Evolutionary conservation across 1,139 yeast species (phyloP).

Genomic region (Geotrichum aggregatum): DNA sequence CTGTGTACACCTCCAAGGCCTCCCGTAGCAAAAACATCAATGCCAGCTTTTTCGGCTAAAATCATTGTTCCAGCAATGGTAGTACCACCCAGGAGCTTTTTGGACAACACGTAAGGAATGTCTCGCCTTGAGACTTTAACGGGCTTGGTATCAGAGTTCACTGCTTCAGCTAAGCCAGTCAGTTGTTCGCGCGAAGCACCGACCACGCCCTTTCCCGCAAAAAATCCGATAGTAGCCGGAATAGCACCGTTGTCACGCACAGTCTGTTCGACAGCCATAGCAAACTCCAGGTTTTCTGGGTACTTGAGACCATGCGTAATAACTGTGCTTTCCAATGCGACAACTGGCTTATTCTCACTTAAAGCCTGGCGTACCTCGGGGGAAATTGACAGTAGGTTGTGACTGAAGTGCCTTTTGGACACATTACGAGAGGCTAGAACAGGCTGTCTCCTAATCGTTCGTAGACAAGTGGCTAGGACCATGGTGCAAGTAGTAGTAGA

Average conservation of each 20-base stretch:
- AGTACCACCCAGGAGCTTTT: constrained; percentile 70
- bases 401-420: constrained; percentile 9
- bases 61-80: constrained; percentile 91
- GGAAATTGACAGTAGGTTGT: constrained; percentile 39
- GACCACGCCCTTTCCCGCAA: constrained; percentile 65
- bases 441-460: constrained; percentile 1
- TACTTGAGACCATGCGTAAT: constrained; percentile 87
- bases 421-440: not conserved
- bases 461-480: not conserved
- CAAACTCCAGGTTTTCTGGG: constrained; percentile 74
- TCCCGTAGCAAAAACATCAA: constrained; percentile 85
- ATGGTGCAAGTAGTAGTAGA: not conserved
- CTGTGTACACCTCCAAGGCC: constrained; percentile 92
- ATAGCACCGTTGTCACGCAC: constrained; percentile 63
- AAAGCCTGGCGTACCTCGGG: constrained; percentile 64
- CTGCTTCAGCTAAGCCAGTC: constrained; percentile 46
- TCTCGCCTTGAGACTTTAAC: constrained; percentile 78
- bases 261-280: constrained; percentile 57
- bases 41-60: constrained; percentile 68
- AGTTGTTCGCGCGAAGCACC: constrained; percentile 55
- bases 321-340: constrained; percentile 80
- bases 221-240: constrained; percentile 84
- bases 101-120: constrained; percentile 68
- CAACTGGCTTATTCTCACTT: constrained; percentile 55
- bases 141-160: constrained; percentile 31